Conservation (phyloP, 257 asterid species). For the Nicotiana noctiflora region DNA sequence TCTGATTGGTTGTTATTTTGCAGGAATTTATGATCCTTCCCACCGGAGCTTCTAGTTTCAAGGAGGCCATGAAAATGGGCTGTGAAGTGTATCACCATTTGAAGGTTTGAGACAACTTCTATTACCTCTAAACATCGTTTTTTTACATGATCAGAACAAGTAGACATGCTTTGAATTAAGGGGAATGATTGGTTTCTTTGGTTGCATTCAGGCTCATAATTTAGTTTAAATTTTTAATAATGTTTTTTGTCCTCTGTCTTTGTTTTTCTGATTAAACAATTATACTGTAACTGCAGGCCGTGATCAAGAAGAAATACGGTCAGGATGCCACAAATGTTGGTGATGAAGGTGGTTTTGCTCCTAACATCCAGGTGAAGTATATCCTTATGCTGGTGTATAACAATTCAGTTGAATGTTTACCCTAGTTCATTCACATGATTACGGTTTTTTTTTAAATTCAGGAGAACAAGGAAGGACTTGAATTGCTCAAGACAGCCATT, state of each 20-base stretch:
- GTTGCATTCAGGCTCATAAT: neutral
- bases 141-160: neutral
- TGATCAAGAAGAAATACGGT: conserved; percentile 92
- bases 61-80: conserved; percentile 99
- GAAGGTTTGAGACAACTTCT: conserved; percentile 42
- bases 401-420: conserved; percentile 3
- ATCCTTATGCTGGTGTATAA: neutral
- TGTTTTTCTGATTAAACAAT: neutral
- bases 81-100: conserved; percentile 92
- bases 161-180: neutral
- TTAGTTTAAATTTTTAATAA: neutral
- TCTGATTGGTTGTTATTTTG: conserved; percentile 10
- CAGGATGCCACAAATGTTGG: conserved; percentile 99
- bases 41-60: conserved; percentile 83
- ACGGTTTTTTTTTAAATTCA: conserved; percentile 17
- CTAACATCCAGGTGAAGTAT: conserved; percentile 70
- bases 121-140: neutral
- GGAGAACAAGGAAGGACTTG: conserved; percentile 99
- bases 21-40: conserved; percentile 85
- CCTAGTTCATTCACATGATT: conserved; percentile 8
- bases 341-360: conserved; percentile 99
- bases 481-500: conserved; percentile 91
- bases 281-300: conserved; percentile 43
- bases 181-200: neutral
- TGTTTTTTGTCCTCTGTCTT: neutral